phyloP scores from a whole-genome alignment of 352 stramenopile genomes.

The Blastocystis sp. region DNA sequence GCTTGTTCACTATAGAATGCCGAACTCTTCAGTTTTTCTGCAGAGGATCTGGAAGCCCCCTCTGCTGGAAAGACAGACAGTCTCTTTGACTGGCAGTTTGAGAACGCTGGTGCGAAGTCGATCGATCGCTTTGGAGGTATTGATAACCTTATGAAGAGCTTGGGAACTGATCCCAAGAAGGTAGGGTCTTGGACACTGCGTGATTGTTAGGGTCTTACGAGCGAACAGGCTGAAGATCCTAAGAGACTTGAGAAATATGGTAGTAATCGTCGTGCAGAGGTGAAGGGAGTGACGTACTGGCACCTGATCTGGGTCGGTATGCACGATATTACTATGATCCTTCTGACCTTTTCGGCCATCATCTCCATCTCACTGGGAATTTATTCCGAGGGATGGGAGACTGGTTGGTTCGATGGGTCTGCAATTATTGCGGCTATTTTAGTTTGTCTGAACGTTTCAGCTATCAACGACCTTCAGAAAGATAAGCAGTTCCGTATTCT shows the following conservation, averaged over 20 bases:
- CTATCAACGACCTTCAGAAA: constrained; percentile 82
- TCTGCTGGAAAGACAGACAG: constrained; percentile 39
- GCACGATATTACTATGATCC: constrained; percentile 80
- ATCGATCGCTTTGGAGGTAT: constrained; percentile 49
- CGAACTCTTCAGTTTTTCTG: not conserved
- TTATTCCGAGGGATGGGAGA: constrained; percentile 69
- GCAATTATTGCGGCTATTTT: constrained; percentile 81
- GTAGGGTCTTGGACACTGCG: not conserved
- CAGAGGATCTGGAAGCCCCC: constrained; percentile 26
- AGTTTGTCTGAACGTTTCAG: constrained; percentile 77
- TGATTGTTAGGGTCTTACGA: constrained; percentile 49
- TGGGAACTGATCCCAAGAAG: constrained; percentile 53
- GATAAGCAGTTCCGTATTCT: constrained; percentile 78
- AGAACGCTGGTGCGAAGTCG: constrained; percentile 24
- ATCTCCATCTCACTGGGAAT: constrained; percentile 75
- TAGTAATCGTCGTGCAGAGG: constrained; percentile 31
- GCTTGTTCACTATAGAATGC: constrained; percentile 15
- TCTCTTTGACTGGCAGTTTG: constrained; percentile 61
- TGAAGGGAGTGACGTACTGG: constrained; percentile 62
- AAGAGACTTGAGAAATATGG: constrained; percentile 61
- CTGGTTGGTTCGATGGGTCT: constrained; percentile 78
- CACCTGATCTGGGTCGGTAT: constrained; percentile 80
- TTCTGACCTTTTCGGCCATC: constrained; percentile 75
- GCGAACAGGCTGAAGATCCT: constrained; percentile 58
- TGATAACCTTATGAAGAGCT: constrained; percentile 11